Percentiles rank a stretch among this genome's conserved stretches.
These are phyloP conservation scores for Trichoderma gamsii DNA, from an alignment of 495 filamentous ascomycete species.

Conservation along the genomic window DNA sequence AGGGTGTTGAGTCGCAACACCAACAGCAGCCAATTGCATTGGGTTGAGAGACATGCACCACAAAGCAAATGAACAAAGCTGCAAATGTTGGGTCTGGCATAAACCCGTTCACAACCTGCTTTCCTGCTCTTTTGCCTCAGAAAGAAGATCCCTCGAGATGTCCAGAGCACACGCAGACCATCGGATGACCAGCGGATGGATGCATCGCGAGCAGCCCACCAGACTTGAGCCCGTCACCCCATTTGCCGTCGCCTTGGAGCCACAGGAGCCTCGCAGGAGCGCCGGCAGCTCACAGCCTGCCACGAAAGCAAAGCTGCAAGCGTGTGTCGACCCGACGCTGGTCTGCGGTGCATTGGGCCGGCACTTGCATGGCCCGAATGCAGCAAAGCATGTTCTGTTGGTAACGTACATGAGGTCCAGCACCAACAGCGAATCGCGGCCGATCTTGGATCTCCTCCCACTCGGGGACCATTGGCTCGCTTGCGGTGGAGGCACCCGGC, in stretches of 20 bases:
- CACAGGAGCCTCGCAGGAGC: background rate
- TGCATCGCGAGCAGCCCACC: constrained; percentile 8
- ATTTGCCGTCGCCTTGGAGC: background rate
- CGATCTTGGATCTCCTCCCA: background rate
- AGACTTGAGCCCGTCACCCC: background rate
- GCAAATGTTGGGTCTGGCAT: constrained; percentile 6
- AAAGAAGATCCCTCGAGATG: background rate
- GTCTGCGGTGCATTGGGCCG: constrained; percentile 13
- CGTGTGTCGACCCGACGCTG: constrained; percentile 14
- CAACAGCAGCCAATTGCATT: constrained; percentile 1
- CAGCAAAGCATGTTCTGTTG: constrained; percentile 14
- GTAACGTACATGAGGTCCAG: background rate
- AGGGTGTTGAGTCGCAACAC: background rate
- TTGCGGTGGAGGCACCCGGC: constrained; percentile 1
- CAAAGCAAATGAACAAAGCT: background rate
- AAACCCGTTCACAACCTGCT: background rate
- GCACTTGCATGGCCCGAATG: constrained; percentile 11
- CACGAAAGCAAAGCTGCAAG: constrained; percentile 45
- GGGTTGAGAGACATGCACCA: constrained; percentile 1
- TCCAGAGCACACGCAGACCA: background rate
- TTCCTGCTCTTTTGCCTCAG: background rate
- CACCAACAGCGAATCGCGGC: background rate
- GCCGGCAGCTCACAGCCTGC: constrained; percentile 34
- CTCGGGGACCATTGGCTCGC: background rate
- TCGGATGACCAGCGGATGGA: constrained; percentile 7